Base-by-base conservation (phyloP, 352 stramenopile species). In the Phytophthora constricta region DNA sequence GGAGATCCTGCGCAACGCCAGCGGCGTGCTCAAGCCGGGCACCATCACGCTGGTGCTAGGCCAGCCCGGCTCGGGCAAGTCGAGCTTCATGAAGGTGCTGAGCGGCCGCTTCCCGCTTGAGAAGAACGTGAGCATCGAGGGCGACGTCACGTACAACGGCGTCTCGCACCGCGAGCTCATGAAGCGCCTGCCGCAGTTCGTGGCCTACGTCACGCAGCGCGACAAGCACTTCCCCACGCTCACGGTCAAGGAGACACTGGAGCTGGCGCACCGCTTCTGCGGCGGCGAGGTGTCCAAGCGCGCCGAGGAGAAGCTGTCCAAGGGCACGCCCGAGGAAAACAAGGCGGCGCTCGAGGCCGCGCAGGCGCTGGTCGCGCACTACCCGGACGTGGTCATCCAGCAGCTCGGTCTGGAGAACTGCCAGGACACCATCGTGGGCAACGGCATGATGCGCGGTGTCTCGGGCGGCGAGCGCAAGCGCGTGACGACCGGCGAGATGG, bases 401-500 rank as follows among this genome's bases (percentile, higher is more conserved):
- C 41, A 47, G 41, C 41, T 47, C 16, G 41, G 41, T 20, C 41
- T 53, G 20, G 23, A 74, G 39, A 75, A 68, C 23, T 82, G 74
- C 34, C 50, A 77, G 42, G 56, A 92, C 58, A 91, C 84, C 0
- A 80, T 92, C 46, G 62, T 91, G 4, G 80, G 84, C 5, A 78
- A 85, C 50, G 74, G 47, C 23, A 88, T 91, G 69, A 25, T 82
- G 5, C 78, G 82, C 17, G 84, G 82, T 4, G 70, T 97, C 17
- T 93, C 77, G 0, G 93, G 92, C 23, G 93, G 93, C 17, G 89
- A 98, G 72, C 87, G 85, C 61, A 98, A 98, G 75, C 79, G 93
- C 9, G 82, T 97, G 42, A 97, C 94, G 52, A 92, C 94, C 17
- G 89, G 83, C 8, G 90, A 90, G 53, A 98, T 98, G 82, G 65